Evolutionary conservation across 2,329 filamentous ascomycete genomes (phyloP), one percentile per base, ranked within the genome.

Genomic region (Penicillium sp.): DNA sequence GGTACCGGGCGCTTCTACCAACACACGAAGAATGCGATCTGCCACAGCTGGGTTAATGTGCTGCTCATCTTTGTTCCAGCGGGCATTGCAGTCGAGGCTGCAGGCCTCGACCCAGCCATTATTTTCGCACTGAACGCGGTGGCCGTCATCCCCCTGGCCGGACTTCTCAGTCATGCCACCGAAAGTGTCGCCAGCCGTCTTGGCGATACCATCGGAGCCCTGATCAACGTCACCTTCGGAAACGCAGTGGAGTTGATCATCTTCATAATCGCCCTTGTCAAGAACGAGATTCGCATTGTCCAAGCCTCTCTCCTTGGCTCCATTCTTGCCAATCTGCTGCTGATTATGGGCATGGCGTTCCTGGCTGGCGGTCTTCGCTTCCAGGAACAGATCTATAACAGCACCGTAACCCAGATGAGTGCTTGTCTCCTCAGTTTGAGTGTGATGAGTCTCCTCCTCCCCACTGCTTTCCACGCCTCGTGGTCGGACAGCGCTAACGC

Each of bases 331-430:
- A 95, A 95, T 64, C 73, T 95, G 48, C 77, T 96, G 19, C 79
- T 95, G 53, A 95, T 95, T 64, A 74, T 96, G 60, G 91, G 91
- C 63, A 95, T 95, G 89, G 84, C 85, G 49, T 95, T 96, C 70
- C 80, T 95, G 44, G 73, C 95, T 19, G 91, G 91, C 64, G 91
- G 90, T 55, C 75, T 95, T 46, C 84, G 89, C 55, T 95, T 83
- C 69, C 86, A 87, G 66, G 91, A 96, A 74, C 91, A 95, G 81
- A 85, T 96, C 55, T 96, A 95, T 74, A 96, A 95, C 73, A 93
- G 84, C 72, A 95, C 89, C 18, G 89, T 95, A 50, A 95, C 90
- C 0, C 90, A 96, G 68, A 95, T 95, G 89, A 95, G 89, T 67
- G 91, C 91, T 43, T 95, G 89, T 73, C 77, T 96, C 60, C 80